Evolutionary conservation across 495 filamentous ascomycete species (phyloP), one percentile per base, ranked within the genome.

Genomic region (Penicillium argentinense): DNA sequence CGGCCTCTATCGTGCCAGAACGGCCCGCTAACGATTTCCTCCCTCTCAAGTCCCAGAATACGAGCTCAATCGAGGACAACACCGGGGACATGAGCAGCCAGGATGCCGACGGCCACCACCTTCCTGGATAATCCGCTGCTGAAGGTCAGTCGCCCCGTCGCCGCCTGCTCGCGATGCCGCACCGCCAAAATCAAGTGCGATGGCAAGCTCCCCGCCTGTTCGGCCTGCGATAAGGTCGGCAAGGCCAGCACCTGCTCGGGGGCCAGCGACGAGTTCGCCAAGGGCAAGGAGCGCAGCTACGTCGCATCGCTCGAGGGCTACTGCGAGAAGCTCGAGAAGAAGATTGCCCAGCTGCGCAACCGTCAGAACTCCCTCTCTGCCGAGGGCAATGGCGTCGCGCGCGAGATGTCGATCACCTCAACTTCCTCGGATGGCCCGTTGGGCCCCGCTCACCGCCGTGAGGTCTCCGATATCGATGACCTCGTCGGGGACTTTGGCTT

Each of bases 121-220:
- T 74, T 76, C 53, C 53, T 75, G 46, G 88, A 92, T 47, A 87
- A 83, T 47, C 91, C 92, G 17, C 67, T 92, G 44, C 76, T 97
- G 50, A 85, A 88, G 63, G 92, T 97, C 38, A 92, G 87, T 59
- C 80, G 92, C 39, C 91, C 92, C 4, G 91, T 96, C 26, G 90
- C 89, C 45, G 92, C 92, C 4, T 97, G 92, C 68, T 89, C 88
- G 40, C 83, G 88, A 77, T 97, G 92, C 73, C 86, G 92, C 39
- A 79, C 82, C 34, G 91, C 91, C 39, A 97, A 97, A 72, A 88
- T 96, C 64, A 96, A 85, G 79, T 97, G 92, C 53, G 92, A 97
- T 71, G 91, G 91, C 41, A 96, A 95, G 62, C 75, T 97, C 13
- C 92, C 92, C 11, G 88, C 90, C 14, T 97, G 92, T 60, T 90